phyloP scores from a whole-genome alignment of 768 basidiomycete genomes.

The Mycena maculata region DNA sequence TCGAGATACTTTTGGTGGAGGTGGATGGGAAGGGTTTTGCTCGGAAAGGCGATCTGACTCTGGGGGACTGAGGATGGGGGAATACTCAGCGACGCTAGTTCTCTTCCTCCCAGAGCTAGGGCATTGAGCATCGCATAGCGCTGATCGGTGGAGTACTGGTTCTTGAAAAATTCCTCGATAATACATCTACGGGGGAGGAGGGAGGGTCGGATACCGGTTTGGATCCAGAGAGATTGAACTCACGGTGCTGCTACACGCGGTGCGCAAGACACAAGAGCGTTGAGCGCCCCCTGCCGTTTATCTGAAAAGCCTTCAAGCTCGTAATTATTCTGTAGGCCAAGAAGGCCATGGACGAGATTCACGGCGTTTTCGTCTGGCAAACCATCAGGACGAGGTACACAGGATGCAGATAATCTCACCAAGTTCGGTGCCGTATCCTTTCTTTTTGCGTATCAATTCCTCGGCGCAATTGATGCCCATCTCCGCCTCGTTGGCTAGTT shows the following conservation, averaged over 20 bases:
- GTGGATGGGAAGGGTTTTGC: constrained; percentile 77
- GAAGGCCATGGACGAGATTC: constrained; percentile 77
- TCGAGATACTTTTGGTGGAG: constrained; percentile 78
- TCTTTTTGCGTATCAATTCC: constrained; percentile 85
- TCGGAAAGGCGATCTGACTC: constrained; percentile 73
- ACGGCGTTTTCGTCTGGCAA: constrained; percentile 88
- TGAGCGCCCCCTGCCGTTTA: constrained; percentile 80
- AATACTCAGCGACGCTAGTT: constrained; percentile 68
- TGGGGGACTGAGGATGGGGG: constrained; percentile 47
- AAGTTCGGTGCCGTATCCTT: constrained; percentile 87
- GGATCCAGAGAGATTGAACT: constrained; percentile 46
- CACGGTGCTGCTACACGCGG: constrained; percentile 87
- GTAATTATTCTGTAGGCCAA: constrained; percentile 85
- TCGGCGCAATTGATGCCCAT: constrained; percentile 86
- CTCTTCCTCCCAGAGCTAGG: constrained; percentile 86
- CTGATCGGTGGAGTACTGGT: constrained; percentile 90
- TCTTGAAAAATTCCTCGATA: constrained; percentile 94
- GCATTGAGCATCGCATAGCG: constrained; percentile 89
- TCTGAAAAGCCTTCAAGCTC: constrained; percentile 84
- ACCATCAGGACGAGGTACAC: not conserved
- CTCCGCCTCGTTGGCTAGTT: constrained; percentile 79
- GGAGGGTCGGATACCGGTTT: not conserved
- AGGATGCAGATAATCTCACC: constrained; percentile 59
- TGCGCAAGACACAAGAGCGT: constrained; percentile 82
- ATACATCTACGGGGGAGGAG: constrained; percentile 77